A percentile compares a stretch with the other conserved stretches of the same genome.
Evolutionary conservation across 1,139 yeast genomes (phyloP).

Genomic region (Diutina sp.): DNA sequence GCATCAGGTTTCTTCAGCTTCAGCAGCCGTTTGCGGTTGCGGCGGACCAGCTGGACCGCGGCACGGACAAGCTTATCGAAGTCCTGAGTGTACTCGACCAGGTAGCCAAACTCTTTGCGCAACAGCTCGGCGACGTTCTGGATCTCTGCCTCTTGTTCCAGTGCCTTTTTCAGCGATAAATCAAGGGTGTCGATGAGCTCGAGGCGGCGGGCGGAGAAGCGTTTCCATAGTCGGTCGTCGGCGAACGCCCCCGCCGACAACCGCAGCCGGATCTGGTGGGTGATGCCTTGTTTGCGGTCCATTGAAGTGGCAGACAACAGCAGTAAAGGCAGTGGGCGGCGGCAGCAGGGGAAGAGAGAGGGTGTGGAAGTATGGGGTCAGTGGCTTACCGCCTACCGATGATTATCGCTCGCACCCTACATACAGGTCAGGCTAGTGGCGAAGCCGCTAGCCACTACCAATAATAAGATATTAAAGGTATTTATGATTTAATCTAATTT

Average conservation of each 20-base stretch:
- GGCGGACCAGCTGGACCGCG: conserved; percentile 60
- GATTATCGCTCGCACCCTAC: no score
- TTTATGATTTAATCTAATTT: no score
- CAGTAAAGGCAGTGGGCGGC: no score
- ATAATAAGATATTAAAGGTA: no score
- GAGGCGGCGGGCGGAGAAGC: conserved; percentile 75
- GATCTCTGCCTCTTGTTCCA: conserved; percentile 82
- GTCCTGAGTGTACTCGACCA: conserved; percentile 43
- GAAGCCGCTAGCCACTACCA: no score
- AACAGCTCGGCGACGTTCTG: conserved; percentile 63
- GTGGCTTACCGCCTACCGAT: no score
- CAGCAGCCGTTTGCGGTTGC: conserved; percentile 26
- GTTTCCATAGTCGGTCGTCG: conserved; percentile 80
- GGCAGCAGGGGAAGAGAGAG: no score
- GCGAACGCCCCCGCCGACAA: conserved; percentile 38
- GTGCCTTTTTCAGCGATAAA: conserved; percentile 69
- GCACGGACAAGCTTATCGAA: conserved; percentile 87
- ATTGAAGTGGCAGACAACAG: no score
- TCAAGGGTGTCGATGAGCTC: conserved; percentile 78
- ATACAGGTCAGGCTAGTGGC: no score
- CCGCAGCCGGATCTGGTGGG: conserved; percentile 62
- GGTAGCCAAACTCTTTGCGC: conserved; percentile 65
- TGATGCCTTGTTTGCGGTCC: conserved; percentile 39
- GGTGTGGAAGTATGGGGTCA: no score
- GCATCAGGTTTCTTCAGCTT: background rate